Conservation (phyloP, 73 alveolate genomes). For the Stentor coeruleus region DNA sequence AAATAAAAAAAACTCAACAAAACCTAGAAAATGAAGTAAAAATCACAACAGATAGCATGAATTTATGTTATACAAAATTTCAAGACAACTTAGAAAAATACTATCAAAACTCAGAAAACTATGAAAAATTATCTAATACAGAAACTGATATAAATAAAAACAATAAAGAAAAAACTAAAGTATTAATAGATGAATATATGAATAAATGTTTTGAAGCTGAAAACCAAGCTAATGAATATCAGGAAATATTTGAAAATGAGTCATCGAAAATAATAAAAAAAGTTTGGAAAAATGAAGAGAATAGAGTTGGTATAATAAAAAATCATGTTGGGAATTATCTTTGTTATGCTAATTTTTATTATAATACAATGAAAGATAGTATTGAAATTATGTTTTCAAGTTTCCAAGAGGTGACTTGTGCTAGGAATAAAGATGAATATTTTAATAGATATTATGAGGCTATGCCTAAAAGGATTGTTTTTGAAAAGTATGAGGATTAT, state of each 20-base stretch:
- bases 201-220: neutral
- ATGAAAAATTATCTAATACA: neutral
- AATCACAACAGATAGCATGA: neutral
- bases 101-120: neutral
- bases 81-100: neutral
- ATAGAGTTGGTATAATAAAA: neutral
- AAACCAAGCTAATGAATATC: neutral
- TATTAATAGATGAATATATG: neutral
- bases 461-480: neutral
- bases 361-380: neutral
- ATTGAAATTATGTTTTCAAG: too few relatives aligned
- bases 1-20: too few relatives aligned
- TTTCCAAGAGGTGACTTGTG: neutral
- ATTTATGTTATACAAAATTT: neutral
- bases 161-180: neutral
- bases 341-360: too few relatives aligned
- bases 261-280: neutral
- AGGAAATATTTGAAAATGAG: neutral
- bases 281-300: neutral
- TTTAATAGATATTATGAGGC: neutral
- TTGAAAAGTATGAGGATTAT: neutral
- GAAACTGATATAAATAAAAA: neutral
- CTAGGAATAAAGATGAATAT: neutral
- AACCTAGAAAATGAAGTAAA: neutral
- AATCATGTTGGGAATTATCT: neutral